Evolutionary conservation across 768 basidiomycete species (phyloP), one percentile per base, ranked within the genome.

Genomic region (Suillus clintonianus): DNA sequence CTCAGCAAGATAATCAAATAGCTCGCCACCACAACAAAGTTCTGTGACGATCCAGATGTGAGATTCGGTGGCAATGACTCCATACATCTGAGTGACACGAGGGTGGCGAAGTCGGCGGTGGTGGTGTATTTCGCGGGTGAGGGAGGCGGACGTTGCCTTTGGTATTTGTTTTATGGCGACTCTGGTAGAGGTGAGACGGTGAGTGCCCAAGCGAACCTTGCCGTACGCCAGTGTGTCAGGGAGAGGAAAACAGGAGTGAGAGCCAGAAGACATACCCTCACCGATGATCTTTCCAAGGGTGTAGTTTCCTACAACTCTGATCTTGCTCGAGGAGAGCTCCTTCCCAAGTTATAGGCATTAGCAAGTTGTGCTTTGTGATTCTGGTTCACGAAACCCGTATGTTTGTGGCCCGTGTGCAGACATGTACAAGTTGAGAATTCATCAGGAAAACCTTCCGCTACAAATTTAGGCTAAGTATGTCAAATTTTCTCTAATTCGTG

Each of bases 111-210:
- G 86, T 56, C 94, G 92, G 58, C 97, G 91, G 79, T 99, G 97
- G 71, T 99, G 97, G 72, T 99, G 97, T 61, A 99, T 97, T 79
- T 99, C 97, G 67, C 97, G 88, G 32, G 97, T 99, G 45, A 99
- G 84, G 19, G 91, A 85, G 7, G 95, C 86, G 37, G 96, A 94
- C 83, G 95, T 87, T 62, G 89, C 86, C 77, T 99, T 99, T 97
- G n/a, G n/a, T n/a, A n/a, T n/a, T n/a, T n/a, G n/a, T n/a, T n/a
- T n/a, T n/a, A n/a, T n/a, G n/a, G n/a, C n/a, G n/a, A n/a, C n/a
- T n/a, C n/a, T n/a, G n/a, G n/a, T n/a, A n/a, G n/a, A n/a, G n/a
- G n/a, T n/a, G n/a, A n/a, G n/a, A n/a, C n/a, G n/a, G n/a, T n/a
- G n/a, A n/a, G n/a, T n/a, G n/a, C n/a, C n/a, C n/a, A n/a, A n/a